phyloP scores from a whole-genome alignment of 108 stramenopile species.

The Chaetoceros muelleri region DNA sequence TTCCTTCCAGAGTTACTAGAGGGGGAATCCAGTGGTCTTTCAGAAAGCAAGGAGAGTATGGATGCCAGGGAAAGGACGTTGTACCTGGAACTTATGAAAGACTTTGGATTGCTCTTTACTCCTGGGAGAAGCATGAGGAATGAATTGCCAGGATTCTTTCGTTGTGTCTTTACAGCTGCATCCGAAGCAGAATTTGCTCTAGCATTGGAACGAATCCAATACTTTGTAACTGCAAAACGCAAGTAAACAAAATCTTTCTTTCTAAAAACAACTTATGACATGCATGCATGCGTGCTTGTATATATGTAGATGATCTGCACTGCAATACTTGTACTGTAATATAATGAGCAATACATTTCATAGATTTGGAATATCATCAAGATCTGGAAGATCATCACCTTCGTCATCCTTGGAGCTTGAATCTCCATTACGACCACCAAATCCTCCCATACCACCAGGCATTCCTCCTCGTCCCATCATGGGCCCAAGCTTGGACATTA shows the following conservation, averaged over 20 bases:
- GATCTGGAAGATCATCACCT: constrained; percentile 55
- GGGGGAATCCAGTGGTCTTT: constrained; percentile 12
- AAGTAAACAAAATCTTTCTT: neutral
- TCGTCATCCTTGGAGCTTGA: constrained; percentile 31
- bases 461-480: constrained; percentile 34
- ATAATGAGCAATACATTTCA: constrained; percentile 27
- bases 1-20: constrained; percentile 35
- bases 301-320: no score
- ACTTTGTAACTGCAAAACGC: constrained; percentile 37
- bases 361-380: constrained; percentile 66
- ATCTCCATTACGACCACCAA: constrained; percentile 19
- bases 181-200: constrained; percentile 63
- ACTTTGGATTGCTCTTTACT: constrained; percentile 73
- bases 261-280: neutral
- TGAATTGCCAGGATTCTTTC: constrained; percentile 74
- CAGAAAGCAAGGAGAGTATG: constrained; percentile 14
- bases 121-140: constrained; percentile 77
- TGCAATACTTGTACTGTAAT: no score
- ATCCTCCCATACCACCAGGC: constrained; percentile 28
- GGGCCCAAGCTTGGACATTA: constrained; percentile 59
- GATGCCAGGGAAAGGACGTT: constrained; percentile 50
- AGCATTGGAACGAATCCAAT: constrained; percentile 45
- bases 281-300: neutral
- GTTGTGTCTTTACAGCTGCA: constrained; percentile 82
- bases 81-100: constrained; percentile 56